These are phyloP conservation scores for Porphyrellus cyaneotinctus DNA, from an alignment of 768 basidiomycete genomes.

Conservation along the genomic window DNA sequence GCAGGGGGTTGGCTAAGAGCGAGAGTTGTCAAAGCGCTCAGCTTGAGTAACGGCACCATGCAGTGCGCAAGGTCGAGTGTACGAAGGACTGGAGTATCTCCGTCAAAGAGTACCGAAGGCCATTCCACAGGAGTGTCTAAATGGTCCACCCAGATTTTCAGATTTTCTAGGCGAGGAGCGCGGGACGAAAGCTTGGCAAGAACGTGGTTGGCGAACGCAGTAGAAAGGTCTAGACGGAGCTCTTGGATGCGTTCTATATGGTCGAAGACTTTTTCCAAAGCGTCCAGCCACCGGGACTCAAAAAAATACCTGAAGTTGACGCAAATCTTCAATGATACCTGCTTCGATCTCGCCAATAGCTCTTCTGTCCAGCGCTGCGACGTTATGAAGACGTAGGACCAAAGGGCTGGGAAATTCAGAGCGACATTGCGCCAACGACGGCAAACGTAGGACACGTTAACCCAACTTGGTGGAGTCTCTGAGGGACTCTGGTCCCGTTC, in stretches of 20 bases:
- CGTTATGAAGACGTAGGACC: not conserved
- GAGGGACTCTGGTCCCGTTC: too few relatives aligned
- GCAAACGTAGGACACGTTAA: not conserved
- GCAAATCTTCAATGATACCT: not conserved
- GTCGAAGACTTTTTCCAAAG: not conserved
- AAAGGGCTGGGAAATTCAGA: not conserved
- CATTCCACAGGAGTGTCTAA: not conserved
- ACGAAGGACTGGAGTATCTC: not conserved
- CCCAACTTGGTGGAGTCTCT: too few relatives aligned
- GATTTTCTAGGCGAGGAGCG: not conserved
- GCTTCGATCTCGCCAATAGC: not conserved
- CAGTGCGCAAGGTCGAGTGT: not conserved
- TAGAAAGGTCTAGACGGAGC: not conserved
- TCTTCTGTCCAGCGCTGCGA: not conserved
- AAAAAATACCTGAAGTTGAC: not conserved
- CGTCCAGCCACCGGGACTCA: not conserved
- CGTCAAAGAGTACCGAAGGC: too few relatives aligned
- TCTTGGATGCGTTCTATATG: not conserved
- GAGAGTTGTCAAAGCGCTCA: slow-evolving; percentile 31
- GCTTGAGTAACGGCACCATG: not conserved
- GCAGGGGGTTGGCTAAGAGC: slow-evolving; percentile 26
- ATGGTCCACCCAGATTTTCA: not conserved
- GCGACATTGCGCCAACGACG: not conserved
- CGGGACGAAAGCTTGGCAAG: not conserved
- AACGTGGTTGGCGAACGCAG: not conserved